These are phyloP conservation scores for Miscanthus sacchariflorus DNA, from an alignment of 202 grass and related monocot species.

Conservation along the genomic window DNA sequence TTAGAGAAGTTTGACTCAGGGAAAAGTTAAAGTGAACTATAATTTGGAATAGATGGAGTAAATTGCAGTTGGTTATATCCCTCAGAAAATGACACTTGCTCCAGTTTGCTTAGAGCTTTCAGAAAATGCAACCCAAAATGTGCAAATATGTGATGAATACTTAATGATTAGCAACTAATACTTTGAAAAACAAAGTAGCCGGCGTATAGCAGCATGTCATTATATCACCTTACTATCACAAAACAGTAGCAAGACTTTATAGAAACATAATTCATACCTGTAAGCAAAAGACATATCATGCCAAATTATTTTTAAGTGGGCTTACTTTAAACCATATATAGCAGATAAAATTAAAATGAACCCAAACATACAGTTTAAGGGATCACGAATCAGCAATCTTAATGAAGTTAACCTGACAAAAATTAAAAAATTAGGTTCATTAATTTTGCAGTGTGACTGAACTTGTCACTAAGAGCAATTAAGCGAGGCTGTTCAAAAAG, in stretches of 20 bases:
- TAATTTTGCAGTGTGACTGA: background rate
- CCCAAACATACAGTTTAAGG: background rate
- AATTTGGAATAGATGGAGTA: too few relatives aligned
- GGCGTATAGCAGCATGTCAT: background rate
- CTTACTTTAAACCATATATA: background rate
- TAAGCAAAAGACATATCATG: background rate
- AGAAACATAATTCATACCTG: background rate
- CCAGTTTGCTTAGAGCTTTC: background rate
- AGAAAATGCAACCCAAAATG: background rate
- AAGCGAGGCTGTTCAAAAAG: background rate
- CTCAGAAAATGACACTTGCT: background rate
- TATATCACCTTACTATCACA: background rate
- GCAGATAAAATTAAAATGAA: background rate
- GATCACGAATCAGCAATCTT: background rate
- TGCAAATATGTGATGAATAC: background rate
- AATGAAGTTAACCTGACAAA: background rate
- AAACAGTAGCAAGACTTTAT: background rate
- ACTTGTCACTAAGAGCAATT: background rate
- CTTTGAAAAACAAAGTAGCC: background rate
- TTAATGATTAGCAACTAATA: background rate
- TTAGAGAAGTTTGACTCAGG: too few relatives aligned
- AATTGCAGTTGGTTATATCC: background rate
- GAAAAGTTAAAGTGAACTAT: too few relatives aligned
- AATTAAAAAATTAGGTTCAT: background rate
- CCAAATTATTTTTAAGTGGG: background rate